phyloP scores from a whole-genome alignment of 768 basidiomycete species.

The Trametes punicea region DNA sequence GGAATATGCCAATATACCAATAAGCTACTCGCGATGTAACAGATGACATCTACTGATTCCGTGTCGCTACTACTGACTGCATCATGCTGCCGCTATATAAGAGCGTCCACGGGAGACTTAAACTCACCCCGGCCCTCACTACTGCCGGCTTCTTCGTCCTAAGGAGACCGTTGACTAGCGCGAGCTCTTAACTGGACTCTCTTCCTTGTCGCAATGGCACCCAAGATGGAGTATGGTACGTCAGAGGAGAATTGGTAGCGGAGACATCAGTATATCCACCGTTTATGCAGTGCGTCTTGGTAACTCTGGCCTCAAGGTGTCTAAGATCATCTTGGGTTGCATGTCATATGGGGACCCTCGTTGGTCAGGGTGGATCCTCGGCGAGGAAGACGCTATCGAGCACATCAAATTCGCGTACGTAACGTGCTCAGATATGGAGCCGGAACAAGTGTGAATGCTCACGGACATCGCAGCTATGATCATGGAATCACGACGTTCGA shows the following conservation, averaged over 20 bases:
- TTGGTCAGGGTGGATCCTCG: conserved; percentile 37
- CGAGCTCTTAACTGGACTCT: no score
- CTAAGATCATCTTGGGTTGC: conserved; percentile 34
- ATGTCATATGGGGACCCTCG: conserved; percentile 27
- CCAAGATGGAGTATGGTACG: conserved; percentile 7
- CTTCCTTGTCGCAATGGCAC: not conserved
- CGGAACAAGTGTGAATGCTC: conserved; percentile 30
- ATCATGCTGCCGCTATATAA: no score
- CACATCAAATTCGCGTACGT: conserved; percentile 39
- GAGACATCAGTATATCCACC: no score
- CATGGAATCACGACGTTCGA: conserved; percentile 40
- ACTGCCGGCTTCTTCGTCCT: no score
- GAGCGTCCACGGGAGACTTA: no score
- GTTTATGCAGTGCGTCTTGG: conserved; percentile 37
- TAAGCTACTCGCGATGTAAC: no score
- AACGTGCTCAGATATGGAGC: not conserved
- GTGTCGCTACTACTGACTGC: no score
- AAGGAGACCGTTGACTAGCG: no score
- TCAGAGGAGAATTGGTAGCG: no score
- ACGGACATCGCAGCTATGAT: conserved; percentile 31
- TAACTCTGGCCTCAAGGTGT: conserved; percentile 40
- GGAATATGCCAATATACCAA: no score
- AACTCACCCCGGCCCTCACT: no score
- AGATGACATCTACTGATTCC: no score
- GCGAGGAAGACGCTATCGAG: conserved; percentile 32